Evolutionary conservation across 106 monocot genomes (phyloP).

Genomic region (Alisma plantagoaquatica): DNA sequence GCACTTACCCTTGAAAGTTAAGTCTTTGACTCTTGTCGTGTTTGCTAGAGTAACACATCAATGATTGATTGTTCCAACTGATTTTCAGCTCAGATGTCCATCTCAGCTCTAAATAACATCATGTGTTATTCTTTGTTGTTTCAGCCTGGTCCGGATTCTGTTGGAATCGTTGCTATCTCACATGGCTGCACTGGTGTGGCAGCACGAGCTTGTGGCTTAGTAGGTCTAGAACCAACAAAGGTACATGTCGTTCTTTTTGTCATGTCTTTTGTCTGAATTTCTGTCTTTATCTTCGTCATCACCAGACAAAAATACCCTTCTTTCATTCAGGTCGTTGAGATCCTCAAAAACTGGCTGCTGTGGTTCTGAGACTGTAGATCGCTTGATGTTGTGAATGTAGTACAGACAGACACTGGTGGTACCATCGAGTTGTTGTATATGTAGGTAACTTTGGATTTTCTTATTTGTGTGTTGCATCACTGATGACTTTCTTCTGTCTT

Average conservation of each 20-base stretch:
- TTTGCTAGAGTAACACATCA: not conserved
- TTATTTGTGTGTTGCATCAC: not conserved
- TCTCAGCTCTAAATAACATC: not conserved
- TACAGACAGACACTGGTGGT: conserved; percentile 46
- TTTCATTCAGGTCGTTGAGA: conserved; percentile 45
- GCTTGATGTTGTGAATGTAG: conserved; percentile 44
- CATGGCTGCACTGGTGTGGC: conserved; percentile 82
- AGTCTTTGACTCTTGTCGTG: not conserved
- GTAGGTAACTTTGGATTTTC: conserved; percentile 29
- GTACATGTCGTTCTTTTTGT: conserved; percentile 9
- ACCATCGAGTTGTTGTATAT: conserved; percentile 69
- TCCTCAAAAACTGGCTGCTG: conserved; percentile 49
- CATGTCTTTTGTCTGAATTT: not conserved
- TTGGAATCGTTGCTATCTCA: conserved; percentile 68
- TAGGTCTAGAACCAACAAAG: conserved; percentile 51
- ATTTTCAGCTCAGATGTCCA: not conserved
- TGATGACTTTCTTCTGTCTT: not conserved
- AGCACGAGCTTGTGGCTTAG: conserved; percentile 71
- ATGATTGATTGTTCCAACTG: not conserved
- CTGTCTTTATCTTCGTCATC: too few species aligned
- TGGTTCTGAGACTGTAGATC: conserved; percentile 63
- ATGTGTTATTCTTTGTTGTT: conserved; percentile 1
- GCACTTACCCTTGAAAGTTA: not conserved
- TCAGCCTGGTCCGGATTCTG: conserved; percentile 88
- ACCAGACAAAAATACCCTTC: not conserved